Conservation (phyloP, 1,284 basidiomycete genomes). For the Phlebopus sp. region DNA sequence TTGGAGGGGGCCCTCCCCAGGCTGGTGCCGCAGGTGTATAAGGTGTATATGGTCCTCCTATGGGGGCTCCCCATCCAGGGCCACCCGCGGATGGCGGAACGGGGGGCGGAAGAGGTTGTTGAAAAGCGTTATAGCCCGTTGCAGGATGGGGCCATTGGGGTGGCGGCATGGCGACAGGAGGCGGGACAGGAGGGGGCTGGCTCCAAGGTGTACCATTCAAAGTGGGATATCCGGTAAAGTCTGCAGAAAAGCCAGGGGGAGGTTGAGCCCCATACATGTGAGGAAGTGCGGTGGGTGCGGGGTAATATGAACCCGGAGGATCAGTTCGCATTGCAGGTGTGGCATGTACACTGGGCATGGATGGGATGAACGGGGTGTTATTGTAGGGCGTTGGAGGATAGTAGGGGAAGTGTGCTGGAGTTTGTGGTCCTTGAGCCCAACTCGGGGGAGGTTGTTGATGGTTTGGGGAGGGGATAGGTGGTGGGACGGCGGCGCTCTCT, state of each 20-base stretch:
- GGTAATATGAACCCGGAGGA: constrained; percentile 31
- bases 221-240: constrained; percentile 32
- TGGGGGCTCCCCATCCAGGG: constrained; percentile 19
- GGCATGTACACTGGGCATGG: constrained; percentile 25
- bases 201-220: constrained; percentile 29
- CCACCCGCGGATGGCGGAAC: too few species aligned
- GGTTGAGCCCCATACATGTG: constrained; percentile 14
- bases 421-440: constrained; percentile 28
- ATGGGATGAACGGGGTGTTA: constrained; percentile 30
- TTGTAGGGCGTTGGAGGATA: constrained; percentile 29
- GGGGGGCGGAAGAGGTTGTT: constrained; percentile 27
- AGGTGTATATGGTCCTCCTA: constrained; percentile 8
- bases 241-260: constrained; percentile 19
- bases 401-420: constrained; percentile 29
- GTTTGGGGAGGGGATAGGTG: constrained; percentile 26
- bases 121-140: constrained; percentile 28
- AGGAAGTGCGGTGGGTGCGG: constrained; percentile 29
- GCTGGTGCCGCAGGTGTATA: constrained; percentile 27
- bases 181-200: constrained; percentile 18
- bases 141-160: constrained; percentile 14
- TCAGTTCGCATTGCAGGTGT: constrained; percentile 26
- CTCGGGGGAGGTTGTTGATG: constrained; percentile 15
- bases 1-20: constrained; percentile 21
- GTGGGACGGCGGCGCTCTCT: constrained; percentile 24
- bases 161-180: constrained; percentile 20